These are phyloP conservation scores for Tripidium arundinaceum DNA, from an alignment of 202 grass and related monocot species.

Conservation along the genomic window DNA sequence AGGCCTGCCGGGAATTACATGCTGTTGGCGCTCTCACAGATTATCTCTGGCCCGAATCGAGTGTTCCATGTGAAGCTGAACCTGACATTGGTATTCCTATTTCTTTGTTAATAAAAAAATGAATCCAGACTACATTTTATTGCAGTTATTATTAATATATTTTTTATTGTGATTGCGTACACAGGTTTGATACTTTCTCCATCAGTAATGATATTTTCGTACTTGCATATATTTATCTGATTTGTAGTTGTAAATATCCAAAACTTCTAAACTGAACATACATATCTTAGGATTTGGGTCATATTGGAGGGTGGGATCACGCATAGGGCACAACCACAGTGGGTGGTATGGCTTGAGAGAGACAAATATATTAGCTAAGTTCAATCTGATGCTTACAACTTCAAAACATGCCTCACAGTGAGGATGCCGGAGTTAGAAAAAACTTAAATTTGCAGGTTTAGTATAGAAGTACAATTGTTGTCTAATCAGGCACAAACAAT, in stretches of 20 bases:
- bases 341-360: not conserved
- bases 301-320: not conserved
- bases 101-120: not conserved
- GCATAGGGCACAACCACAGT: not conserved
- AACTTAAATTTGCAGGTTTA: not conserved
- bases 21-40: conserved; percentile 58
- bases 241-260: not conserved
- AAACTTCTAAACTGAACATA: not conserved
- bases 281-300: not conserved
- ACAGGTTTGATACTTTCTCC: not conserved
- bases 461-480: not conserved
- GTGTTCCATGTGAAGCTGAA: conserved; percentile 45
- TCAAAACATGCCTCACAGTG: not conserved
- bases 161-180: not conserved
- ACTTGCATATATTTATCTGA: not conserved
- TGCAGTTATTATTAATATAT: not conserved
- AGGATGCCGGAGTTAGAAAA: not conserved
- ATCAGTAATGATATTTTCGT: not conserved
- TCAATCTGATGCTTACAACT: not conserved
- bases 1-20: conserved; percentile 66
- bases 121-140: no score
- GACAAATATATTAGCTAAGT: not conserved
- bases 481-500: not conserved
- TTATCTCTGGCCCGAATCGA: conserved; percentile 48
- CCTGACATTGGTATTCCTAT: conserved; percentile 46